A percentile compares a stretch with the other conserved stretches of the same genome.
These are phyloP conservation scores for Globisporangium lucens DNA, from an alignment of 352 stramenopile genomes.

Conservation along the genomic window DNA sequence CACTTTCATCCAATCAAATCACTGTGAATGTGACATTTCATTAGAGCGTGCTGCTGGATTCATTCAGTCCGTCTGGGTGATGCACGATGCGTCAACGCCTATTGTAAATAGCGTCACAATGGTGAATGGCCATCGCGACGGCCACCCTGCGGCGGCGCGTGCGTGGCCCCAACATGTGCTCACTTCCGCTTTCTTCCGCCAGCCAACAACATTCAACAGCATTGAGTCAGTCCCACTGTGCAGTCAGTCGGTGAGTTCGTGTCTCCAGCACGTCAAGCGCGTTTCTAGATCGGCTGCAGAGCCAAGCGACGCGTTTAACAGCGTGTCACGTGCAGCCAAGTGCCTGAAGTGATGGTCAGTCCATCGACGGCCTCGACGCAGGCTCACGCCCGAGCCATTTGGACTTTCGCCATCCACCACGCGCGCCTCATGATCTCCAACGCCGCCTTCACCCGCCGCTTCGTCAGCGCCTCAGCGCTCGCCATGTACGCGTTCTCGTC, in stretches of 20 bases:
- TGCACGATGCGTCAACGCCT: background rate
- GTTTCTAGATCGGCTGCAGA: too few relatives aligned
- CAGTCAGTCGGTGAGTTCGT: background rate
- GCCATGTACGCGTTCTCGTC: slow-evolving; percentile 38
- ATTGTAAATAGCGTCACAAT: background rate
- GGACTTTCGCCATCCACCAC: slow-evolving; percentile 24
- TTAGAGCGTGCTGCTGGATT: background rate
- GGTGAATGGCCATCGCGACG: background rate
- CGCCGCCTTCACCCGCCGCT: slow-evolving; percentile 30
- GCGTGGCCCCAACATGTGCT: background rate
- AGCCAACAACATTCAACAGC: background rate
- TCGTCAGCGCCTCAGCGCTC: slow-evolving; percentile 32
- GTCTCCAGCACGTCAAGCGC: background rate
- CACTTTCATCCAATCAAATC: background rate
- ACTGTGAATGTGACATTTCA: background rate
- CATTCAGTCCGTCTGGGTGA: background rate
- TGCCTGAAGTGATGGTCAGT: too few relatives aligned
- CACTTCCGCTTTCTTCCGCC: background rate
- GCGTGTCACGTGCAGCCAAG: slow-evolving; percentile 2
- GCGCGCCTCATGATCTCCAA: slow-evolving; percentile 26
- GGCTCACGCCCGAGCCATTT: slow-evolving; percentile 19
- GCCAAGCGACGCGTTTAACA: background rate
- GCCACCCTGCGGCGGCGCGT: too few relatives aligned
- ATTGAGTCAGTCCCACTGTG: background rate
- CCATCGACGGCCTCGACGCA: background rate